These are phyloP conservation scores for Umbelopsis sp. DNA, from an alignment of 371 early-diverging fungal genomes.

Conservation along the genomic window DNA sequence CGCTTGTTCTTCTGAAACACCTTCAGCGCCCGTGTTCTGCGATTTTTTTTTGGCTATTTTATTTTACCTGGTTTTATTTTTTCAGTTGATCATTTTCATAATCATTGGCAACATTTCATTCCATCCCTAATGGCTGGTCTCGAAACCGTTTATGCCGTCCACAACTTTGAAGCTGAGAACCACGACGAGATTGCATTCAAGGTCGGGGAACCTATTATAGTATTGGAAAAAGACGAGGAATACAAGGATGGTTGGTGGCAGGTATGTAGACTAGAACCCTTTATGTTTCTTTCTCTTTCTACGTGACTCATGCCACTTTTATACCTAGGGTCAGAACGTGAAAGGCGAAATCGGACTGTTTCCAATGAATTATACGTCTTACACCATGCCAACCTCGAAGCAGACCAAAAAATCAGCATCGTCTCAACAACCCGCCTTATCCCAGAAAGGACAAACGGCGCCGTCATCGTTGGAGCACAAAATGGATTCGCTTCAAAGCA, in stretches of 20 bases:
- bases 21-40: not conserved
- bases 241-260: slow-evolving; percentile 89
- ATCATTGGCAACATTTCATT: slow-evolving; percentile 6
- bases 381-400: slow-evolving; percentile 29
- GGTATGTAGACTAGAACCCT: slow-evolving; percentile 39
- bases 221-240: slow-evolving; percentile 78
- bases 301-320: not conserved
- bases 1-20: slow-evolving; percentile 11
- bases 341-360: slow-evolving; percentile 76
- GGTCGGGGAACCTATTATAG: slow-evolving; percentile 71
- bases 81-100: not conserved
- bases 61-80: not conserved
- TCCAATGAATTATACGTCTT: slow-evolving; percentile 70
- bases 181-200: slow-evolving; percentile 78
- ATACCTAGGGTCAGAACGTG: slow-evolving; percentile 52
- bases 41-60: not conserved
- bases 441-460: slow-evolving; percentile 5
- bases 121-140: slow-evolving; percentile 33
- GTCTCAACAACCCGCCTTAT: slow-evolving; percentile 15
- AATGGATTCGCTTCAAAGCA: slow-evolving; percentile 23
- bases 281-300: not conserved
- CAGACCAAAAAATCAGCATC: slow-evolving; percentile 13
- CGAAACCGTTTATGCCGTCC: slow-evolving; percentile 66
- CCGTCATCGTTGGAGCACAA: slow-evolving; percentile 4
- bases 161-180: slow-evolving; percentile 72